Evolutionary conservation across 495 filamentous ascomycete genomes (phyloP).

Genomic region (Trichoderma gamsii): DNA sequence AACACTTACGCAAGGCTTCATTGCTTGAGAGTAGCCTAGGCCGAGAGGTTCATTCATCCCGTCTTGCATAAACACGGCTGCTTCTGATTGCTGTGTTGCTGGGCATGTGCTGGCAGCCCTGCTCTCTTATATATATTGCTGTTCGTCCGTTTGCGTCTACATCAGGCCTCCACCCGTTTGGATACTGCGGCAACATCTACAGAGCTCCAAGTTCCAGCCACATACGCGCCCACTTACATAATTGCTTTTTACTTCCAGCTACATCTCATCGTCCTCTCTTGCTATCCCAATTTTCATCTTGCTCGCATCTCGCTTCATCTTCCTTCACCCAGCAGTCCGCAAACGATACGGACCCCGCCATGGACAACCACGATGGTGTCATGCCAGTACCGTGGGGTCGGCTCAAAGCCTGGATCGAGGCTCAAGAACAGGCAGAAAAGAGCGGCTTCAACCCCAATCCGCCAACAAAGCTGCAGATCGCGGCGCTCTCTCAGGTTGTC

Average conservation of each 20-base stretch:
- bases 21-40: no score
- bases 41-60: no score
- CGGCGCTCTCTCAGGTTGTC: constrained; percentile 28
- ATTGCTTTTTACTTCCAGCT: neutral
- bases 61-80: no score
- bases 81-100: no score
- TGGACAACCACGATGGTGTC: neutral
- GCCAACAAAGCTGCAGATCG: constrained; percentile 28
- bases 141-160: neutral
- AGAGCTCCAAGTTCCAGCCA: neutral
- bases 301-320: neutral
- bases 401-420: constrained; percentile 33
- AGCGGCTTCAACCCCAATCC: constrained; percentile 20
- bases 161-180: no score
- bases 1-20: neutral
- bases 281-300: neutral
- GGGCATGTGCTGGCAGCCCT: no score
- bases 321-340: neutral
- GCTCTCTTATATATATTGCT: neutral
- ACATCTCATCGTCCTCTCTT: neutral
- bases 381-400: constrained; percentile 12
- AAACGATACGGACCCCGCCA: neutral
- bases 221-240: neutral
- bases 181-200: no score
- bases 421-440: constrained; percentile 25